A percentile compares a stretch with the other conserved stretches of the same genome.
These are phyloP conservation scores for Yamadazyma spencermartinsiae DNA, from an alignment of 1,139 yeast species.

Conservation along the genomic window DNA sequence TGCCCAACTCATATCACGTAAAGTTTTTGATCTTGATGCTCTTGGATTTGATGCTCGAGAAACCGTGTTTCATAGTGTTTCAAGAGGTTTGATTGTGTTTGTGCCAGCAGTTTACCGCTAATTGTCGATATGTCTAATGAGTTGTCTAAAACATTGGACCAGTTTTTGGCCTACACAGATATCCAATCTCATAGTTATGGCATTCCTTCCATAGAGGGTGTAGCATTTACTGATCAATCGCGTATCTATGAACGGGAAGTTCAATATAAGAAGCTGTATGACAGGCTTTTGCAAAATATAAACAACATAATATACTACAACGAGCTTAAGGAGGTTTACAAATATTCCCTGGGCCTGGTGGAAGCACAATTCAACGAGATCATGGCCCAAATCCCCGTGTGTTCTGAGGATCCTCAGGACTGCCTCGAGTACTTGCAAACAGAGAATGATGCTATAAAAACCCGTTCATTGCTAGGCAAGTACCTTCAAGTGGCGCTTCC, in stretches of 20 bases:
- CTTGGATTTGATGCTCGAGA: no score
- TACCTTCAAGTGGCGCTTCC: slow-evolving; percentile 31
- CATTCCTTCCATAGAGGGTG: slow-evolving; percentile 19
- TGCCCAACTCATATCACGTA: no score
- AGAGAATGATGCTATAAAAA: slow-evolving; percentile 5
- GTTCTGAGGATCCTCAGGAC: neutral
- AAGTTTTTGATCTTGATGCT: no score
- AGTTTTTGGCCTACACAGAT: slow-evolving; percentile 13
- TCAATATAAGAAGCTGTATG: slow-evolving; percentile 23
- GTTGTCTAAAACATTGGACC: slow-evolving; percentile 14
- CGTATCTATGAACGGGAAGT: slow-evolving; percentile 3
- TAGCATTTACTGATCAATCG: slow-evolving; percentile 4
- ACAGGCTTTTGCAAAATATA: slow-evolving; percentile 24
- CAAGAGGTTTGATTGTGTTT: no score
- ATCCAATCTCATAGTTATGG: slow-evolving; percentile 32
- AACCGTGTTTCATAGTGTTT: no score
- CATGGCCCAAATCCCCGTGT: slow-evolving; percentile 9
- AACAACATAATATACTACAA: slow-evolving; percentile 33
- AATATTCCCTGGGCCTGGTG: slow-evolving; percentile 15
- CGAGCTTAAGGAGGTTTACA: slow-evolving; percentile 20
- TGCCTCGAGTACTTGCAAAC: neutral
- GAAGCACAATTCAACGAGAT: slow-evolving; percentile 15
- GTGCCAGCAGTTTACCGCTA: neutral
- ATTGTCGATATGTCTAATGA: slow-evolving; percentile 10
- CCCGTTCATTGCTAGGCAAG: slow-evolving; percentile 24